phyloP scores from a whole-genome alignment of 192 early-diverging fungal genomes.

The Coemansia sp. region DNA sequence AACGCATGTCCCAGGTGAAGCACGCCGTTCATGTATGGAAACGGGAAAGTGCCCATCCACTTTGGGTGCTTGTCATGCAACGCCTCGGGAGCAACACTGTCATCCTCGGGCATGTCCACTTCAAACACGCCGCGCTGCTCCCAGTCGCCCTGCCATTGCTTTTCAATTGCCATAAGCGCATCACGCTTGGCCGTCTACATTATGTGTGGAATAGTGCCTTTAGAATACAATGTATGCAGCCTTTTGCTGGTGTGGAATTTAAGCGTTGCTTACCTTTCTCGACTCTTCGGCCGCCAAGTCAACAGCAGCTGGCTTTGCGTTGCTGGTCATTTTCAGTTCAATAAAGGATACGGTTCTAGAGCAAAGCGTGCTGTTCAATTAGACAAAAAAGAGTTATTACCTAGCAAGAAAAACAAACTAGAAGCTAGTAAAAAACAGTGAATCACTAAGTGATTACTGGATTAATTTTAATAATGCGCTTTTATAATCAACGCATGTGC shows the following conservation, averaged over 20 bases:
- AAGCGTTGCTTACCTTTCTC: conserved; percentile 1
- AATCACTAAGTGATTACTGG: not conserved
- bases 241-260: too few relatives aligned
- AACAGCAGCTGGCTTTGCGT: not conserved
- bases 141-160: conserved; percentile 77
- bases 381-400: not conserved
- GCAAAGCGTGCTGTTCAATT: not conserved
- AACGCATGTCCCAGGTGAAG: conserved; percentile 97
- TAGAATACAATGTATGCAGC: not conserved
- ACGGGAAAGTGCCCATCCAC: conserved; percentile 93
- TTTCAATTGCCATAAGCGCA: conserved; percentile 73
- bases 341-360: not conserved
- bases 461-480: not conserved
- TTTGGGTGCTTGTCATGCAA: conserved; percentile 76
- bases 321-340: not conserved
- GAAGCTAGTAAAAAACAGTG: not conserved
- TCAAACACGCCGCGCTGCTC: conserved; percentile 76
- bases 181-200: conserved; percentile 75
- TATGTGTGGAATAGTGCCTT: not conserved
- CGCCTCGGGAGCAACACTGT: conserved; percentile 55
- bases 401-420: not conserved
- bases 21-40: conserved; percentile 94
- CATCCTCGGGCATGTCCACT: conserved; percentile 73
- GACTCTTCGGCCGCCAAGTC: conserved; percentile 26
- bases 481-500: too few relatives aligned